phyloP scores from a whole-genome alignment of 1,284 basidiomycete genomes.

The Omphalotus olearius region DNA sequence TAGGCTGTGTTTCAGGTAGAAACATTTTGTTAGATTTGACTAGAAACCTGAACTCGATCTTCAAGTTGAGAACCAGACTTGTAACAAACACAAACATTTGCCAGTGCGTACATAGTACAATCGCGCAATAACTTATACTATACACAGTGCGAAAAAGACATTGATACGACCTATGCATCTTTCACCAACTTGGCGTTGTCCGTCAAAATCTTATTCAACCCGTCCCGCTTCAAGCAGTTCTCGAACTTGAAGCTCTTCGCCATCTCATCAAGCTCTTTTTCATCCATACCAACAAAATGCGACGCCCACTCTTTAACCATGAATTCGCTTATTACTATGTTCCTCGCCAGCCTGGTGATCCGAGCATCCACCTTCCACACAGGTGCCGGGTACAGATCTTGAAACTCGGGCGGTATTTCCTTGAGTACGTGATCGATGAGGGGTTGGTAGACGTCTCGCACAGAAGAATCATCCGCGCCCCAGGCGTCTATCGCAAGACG shows the following conservation, averaged over 20 bases:
- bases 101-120: too few relatives aligned
- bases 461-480: constrained; percentile 50
- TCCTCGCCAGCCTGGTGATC: constrained; percentile 48
- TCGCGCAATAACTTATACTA: too few relatives aligned
- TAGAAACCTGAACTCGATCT: too few relatives aligned
- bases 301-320: constrained; percentile 62
- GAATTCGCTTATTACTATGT: constrained; percentile 60
- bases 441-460: constrained; percentile 52
- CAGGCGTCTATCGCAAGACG: constrained; percentile 61
- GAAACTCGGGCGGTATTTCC: constrained; percentile 40
- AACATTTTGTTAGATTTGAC: too few relatives aligned
- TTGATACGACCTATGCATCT: neutral
- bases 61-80: too few relatives aligned
- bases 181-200: constrained; percentile 28
- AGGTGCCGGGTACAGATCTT: constrained; percentile 45
- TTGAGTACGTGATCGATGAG: constrained; percentile 48
- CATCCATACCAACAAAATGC: constrained; percentile 53
- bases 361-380: constrained; percentile 43
- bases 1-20: too few relatives aligned
- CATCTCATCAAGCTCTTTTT: constrained; percentile 32
- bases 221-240: constrained; percentile 44
- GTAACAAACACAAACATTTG: too few relatives aligned
- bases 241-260: constrained; percentile 55
- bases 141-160: too few relatives aligned
- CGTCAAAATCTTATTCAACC: constrained; percentile 35